Evolutionary conservation across 2,329 filamentous ascomycete species (phyloP), one percentile per base, ranked within the genome.

Genomic region (Clarireedia paspali): DNA sequence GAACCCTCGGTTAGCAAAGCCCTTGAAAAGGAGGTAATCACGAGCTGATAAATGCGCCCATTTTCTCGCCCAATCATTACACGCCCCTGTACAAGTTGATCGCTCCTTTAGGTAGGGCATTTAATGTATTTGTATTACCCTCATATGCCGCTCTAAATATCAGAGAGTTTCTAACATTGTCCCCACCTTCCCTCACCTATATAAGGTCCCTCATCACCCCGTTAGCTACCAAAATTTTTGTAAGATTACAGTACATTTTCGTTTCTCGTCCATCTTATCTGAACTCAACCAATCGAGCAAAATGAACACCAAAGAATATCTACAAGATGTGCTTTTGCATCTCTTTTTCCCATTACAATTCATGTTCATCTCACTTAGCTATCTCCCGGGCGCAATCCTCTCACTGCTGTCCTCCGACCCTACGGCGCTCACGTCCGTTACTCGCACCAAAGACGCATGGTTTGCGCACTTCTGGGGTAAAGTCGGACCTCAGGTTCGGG

Each of bases 401-500:
- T 59, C 66, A 12, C 71, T 83, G 36, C 14, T 79, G 47, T 61
- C 62, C 30, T 60, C 65, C 7, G 63, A 74, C 47, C 68, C 70
- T 55, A 36, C 57, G 54, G 67, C 72, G 5, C 69, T 81, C 17
- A 50, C 77, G 46, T 75, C 73, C 17, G 72, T 70, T 1, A 65
- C 69, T 2, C 47, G 24, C 12, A 62, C 55, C 63, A 71, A 73
- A 62, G 64, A 71, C 46, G 67, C 64, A 59, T 85, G 83, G 79
- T 88, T 87, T 69, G 75, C 75, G 52, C 70, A 70, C 42, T 85
- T 87, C 70, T 88, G 84, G 84, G 69, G 70, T 36, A 72, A 66
- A 53, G 74, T 75, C 46, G 82, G 82, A 0, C 81, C 83, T 0
- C 58, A 68, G 4, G 72, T 81, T 3, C 76, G 77, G 56, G 59